Evolutionary conservation across 129 eudicot species (phyloP), one percentile per base, ranked within the genome.

Genomic region (Oenanthe sinensis): DNA sequence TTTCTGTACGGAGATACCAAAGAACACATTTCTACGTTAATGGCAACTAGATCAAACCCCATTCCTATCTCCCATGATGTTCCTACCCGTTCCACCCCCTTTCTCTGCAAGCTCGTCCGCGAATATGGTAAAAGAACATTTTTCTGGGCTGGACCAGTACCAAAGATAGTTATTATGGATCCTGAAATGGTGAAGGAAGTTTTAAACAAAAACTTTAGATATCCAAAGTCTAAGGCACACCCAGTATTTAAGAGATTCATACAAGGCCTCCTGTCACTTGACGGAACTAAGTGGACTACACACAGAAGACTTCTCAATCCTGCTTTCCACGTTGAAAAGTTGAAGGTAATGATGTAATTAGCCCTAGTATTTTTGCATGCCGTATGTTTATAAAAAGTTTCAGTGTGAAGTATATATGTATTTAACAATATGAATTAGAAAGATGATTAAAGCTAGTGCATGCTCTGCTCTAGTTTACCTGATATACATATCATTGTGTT

Each of bases 271-370:
- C 44, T n/a, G 33, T 4, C 4, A 33, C 1, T 13, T 5, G 12
- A 68, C 1, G 73, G 73, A 37, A 37, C n/a, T 17, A 33, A 68
- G 44, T 33, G 73, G 90, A 75, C 58, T 22, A 83, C 78, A 52
- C 94, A 90, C 77, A 83, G 88, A 72, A 87, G 84, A 63, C 54
- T 87, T 37, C 76, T 90, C 63, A 90, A 83, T 67, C 94, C 89
- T 14, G 91, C 94, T 42, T 90, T 90, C 72, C 88, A 88, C 75
- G 46, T 75, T 13, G 86, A 81, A 54, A 39, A 39, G 16, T 26
- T 63, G 71, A 63, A 63, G 71, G 75, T 68, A 68, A 13, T 65
- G 37, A 26, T 65, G 28, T 65, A 20, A 22, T 7, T 55, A 55
- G 7, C 65, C 65, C 0, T 5, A 2, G 1, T 6, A 22, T 58